These are phyloP conservation scores for Metschnikowia santaceciliae DNA, from an alignment of 805 yeast genomes.

Conservation along the genomic window DNA sequence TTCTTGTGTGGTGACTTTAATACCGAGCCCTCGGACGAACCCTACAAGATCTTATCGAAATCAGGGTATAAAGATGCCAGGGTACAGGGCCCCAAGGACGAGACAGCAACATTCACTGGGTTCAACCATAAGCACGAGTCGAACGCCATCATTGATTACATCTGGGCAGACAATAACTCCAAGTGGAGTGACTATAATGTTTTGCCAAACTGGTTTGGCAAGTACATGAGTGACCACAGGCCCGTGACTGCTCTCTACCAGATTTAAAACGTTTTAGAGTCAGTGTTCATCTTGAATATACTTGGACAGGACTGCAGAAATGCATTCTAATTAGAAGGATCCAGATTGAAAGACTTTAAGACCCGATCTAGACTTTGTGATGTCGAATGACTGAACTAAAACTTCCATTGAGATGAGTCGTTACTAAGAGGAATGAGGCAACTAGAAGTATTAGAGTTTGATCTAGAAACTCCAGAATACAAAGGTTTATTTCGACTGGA, in stretches of 20 bases:
- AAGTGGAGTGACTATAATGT: slow-evolving; percentile 26
- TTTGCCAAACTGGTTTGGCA: slow-evolving; percentile 31
- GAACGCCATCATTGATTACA: slow-evolving; percentile 39
- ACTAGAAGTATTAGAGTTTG: too few relatives aligned
- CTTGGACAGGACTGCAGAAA: too few relatives aligned
- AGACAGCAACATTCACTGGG: slow-evolving; percentile 46
- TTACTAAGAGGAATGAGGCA: too few relatives aligned
- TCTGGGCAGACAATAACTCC: slow-evolving; percentile 31
- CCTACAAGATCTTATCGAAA: slow-evolving; percentile 34
- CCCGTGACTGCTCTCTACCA: slow-evolving; percentile 30
- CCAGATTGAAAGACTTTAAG: too few relatives aligned
- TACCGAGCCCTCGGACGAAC: slow-evolving; percentile 39
- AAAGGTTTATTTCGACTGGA: too few relatives aligned
- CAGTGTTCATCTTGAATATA: too few relatives aligned
- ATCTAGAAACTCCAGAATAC: too few relatives aligned
- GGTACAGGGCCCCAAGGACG: slow-evolving; percentile 30
- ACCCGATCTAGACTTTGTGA: too few relatives aligned
- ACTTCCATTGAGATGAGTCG: too few relatives aligned
- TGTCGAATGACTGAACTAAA: too few relatives aligned
- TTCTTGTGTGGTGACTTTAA: slow-evolving; percentile 43
- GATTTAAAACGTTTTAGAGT: background rate
- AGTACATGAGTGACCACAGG: slow-evolving; percentile 39
- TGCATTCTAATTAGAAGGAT: too few relatives aligned
- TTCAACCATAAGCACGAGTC: slow-evolving; percentile 32
- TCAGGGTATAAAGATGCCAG: slow-evolving; percentile 40